Evolutionary conservation across 2,329 filamentous ascomycete genomes (phyloP).

Genomic region (Aspergillus novoparasiticus): DNA sequence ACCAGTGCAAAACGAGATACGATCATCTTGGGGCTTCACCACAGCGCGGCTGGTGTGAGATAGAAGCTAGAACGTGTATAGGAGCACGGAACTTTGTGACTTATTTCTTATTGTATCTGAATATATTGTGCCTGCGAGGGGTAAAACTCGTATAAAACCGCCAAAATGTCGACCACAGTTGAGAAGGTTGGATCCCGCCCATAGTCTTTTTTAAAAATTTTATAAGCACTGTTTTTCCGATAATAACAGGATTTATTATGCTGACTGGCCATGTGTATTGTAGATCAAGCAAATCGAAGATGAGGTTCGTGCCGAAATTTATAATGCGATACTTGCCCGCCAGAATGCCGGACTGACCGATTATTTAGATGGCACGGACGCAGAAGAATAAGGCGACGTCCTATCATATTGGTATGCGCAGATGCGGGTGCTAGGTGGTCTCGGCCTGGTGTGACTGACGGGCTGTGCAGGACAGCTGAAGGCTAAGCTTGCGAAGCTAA

Average conservation of each 20-base stretch:
- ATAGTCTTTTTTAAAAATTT: constrained; percentile 10
- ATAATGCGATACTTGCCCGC: constrained; percentile 2
- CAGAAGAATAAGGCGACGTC: constrained; percentile 98
- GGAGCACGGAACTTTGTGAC: constrained; percentile 5
- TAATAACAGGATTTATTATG: constrained; percentile 12
- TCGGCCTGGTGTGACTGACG: constrained; percentile 25
- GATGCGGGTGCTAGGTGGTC: not conserved
- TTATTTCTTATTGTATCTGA: constrained; percentile 10
- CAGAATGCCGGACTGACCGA: constrained; percentile 16
- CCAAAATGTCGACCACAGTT: constrained; percentile 91
- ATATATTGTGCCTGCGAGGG: constrained; percentile 20
- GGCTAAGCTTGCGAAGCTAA: constrained; percentile 96
- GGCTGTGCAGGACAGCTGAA: constrained; percentile 72
- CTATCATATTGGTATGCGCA: constrained; percentile 73
- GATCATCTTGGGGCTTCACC: constrained; percentile 14
- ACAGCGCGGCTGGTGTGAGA: constrained; percentile 10
- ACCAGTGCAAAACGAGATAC: constrained; percentile 1
- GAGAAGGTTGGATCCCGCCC: constrained; percentile 71
- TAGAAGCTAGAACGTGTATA: constrained; percentile 1
- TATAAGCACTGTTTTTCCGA: not conserved
- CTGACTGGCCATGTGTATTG: constrained; percentile 35
- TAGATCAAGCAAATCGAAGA: constrained; percentile 96
- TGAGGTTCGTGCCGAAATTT: constrained; percentile 65
- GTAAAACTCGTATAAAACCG: constrained; percentile 27
- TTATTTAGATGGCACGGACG: constrained; percentile 80